Evolutionary conservation across 148 eudicot species (phyloP).

Genomic region (Diospyros lotus): DNA sequence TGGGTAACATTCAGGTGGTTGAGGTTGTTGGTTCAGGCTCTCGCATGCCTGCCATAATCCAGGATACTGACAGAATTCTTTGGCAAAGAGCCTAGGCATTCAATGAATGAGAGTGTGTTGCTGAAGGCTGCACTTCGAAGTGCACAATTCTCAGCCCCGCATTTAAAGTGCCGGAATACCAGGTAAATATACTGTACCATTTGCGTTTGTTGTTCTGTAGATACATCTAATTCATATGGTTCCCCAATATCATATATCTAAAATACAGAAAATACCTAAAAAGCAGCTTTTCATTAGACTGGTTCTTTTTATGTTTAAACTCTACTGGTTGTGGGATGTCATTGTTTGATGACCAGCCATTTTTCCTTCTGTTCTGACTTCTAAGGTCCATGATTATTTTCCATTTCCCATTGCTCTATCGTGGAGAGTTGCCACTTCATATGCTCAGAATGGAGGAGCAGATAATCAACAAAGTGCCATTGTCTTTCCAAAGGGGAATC

Average conservation of each 20-base stretch:
- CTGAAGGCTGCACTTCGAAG: constrained; percentile 82
- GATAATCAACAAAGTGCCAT: constrained; percentile 63
- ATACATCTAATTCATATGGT: no score
- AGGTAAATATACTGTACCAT: constrained; percentile 36
- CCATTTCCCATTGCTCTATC: constrained; percentile 79
- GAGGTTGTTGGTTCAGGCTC: constrained; percentile 54
- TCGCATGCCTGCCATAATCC: constrained; percentile 71
- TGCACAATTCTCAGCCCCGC: constrained; percentile 95
- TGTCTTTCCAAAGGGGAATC: constrained; percentile 86
- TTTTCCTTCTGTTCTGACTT: neutral
- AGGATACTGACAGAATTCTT: constrained; percentile 84
- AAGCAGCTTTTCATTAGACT: no score
- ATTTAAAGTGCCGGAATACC: constrained; percentile 87
- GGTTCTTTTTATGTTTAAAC: neutral
- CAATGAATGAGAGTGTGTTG: constrained; percentile 98
- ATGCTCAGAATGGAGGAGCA: constrained; percentile 45
- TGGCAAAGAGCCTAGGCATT: constrained; percentile 89
- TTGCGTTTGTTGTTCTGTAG: no score
- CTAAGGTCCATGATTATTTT: constrained; percentile 81
- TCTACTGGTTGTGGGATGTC: neutral
- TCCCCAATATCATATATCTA: no score
- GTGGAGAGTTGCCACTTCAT: constrained; percentile 66
- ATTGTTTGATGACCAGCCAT: neutral
- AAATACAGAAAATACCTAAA: no score
- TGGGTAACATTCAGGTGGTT: neutral